A percentile compares a stretch with the other conserved stretches of the same genome.
phyloP scores from a whole-genome alignment of 345 rosid species.

The Gossypium herbaceum region DNA sequence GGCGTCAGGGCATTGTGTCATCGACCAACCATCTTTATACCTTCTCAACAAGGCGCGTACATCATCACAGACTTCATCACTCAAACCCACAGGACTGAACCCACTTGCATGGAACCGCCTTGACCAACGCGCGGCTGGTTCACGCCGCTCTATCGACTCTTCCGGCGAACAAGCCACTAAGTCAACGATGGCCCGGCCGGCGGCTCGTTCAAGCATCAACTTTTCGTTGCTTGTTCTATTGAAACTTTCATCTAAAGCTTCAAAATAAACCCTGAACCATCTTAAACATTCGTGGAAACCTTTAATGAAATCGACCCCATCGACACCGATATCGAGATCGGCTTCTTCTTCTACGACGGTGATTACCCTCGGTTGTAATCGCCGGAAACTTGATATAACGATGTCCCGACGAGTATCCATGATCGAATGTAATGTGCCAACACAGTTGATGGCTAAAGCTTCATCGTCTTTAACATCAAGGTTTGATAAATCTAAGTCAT shows the following conservation, averaged over 20 bases:
- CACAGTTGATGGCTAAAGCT: constrained; percentile 74
- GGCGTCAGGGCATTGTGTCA: constrained; percentile 60
- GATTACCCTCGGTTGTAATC: constrained; percentile 65
- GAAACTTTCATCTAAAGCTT: constrained; percentile 80
- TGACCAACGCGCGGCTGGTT: constrained; percentile 77
- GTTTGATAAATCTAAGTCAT: constrained; percentile 52
- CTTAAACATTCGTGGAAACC: constrained; percentile 70
- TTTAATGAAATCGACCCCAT: constrained; percentile 57
- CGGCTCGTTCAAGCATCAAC: constrained; percentile 76
- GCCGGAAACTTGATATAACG: constrained; percentile 53
- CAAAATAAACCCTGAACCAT: constrained; percentile 93
- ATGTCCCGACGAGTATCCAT: constrained; percentile 52
- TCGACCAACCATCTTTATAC: constrained; percentile 92
- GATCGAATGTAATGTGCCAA: constrained; percentile 62
- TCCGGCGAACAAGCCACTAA: constrained; percentile 67
- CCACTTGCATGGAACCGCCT: constrained; percentile 58
- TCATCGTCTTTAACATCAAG: constrained; percentile 61
- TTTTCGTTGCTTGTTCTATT: constrained; percentile 74
- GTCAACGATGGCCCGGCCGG: constrained; percentile 77
- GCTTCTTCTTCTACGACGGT: constrained; percentile 94
- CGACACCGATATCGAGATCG: constrained; percentile 65
- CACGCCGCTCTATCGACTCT: constrained; percentile 71
- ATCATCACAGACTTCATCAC: constrained; percentile 91
- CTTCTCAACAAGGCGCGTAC: constrained; percentile 88
- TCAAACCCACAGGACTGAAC: constrained; percentile 42